Conservation (phyloP, 1,284 basidiomycete genomes). For the Fomitopsis betulina region DNA sequence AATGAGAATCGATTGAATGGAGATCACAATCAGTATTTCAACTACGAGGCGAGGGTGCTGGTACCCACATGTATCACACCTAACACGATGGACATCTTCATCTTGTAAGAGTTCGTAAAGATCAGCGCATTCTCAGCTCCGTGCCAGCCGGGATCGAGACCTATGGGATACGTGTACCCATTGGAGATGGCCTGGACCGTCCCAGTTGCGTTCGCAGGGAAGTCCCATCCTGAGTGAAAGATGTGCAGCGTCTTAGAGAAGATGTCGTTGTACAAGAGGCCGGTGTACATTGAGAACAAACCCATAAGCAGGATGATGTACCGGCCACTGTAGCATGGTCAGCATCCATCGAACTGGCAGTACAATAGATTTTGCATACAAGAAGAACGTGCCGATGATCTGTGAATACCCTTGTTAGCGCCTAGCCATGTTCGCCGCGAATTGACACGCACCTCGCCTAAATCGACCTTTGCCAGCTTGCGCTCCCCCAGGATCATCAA, state of each 20-base stretch:
- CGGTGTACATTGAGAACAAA: constrained; percentile 91
- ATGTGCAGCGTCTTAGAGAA: constrained; percentile 92
- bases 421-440: background rate
- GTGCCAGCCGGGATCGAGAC: constrained; percentile 95
- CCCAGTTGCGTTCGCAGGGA: constrained; percentile 49
- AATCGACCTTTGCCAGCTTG: constrained; percentile 69
- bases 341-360: constrained; percentile 13
- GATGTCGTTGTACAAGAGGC: constrained; percentile 98
- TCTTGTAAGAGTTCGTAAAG: constrained; percentile 99
- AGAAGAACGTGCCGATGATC: constrained; percentile 92
- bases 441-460: constrained; percentile 66
- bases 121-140: constrained; percentile 89
- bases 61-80: constrained; percentile 90
- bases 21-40: background rate
- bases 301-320: constrained; percentile 99
- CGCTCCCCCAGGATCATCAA: constrained; percentile 87
- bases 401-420: constrained; percentile 30
- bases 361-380: constrained; percentile 45
- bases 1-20: constrained; percentile 8
- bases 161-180: constrained; percentile 84
- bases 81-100: constrained; percentile 99
- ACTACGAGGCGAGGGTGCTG: background rate
- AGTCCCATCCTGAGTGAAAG: constrained; percentile 89
- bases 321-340: constrained; percentile 61
- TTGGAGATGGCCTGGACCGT: constrained; percentile 51